Conservation (phyloP, 169 alveolate genomes). For the Perkinsus olseni region DNA sequence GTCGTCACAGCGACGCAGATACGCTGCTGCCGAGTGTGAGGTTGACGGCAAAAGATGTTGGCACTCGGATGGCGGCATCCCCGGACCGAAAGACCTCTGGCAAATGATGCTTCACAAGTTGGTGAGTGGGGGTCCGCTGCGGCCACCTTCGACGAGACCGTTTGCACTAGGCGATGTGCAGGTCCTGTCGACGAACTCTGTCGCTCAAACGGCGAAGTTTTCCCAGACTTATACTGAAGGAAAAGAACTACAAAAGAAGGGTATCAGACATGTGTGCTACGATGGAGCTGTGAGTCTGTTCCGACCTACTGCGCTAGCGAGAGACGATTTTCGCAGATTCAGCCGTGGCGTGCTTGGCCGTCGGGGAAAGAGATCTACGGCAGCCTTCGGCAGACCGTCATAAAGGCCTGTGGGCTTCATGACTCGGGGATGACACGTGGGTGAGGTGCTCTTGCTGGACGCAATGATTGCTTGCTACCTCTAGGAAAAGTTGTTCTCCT, state of each 20-base stretch:
- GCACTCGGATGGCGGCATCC: background rate
- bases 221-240: background rate
- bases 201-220: background rate
- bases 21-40: background rate
- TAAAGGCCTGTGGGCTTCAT: background rate
- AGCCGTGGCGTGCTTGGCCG: background rate
- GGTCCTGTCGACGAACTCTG: background rate
- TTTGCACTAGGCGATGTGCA: background rate
- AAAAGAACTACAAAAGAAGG: background rate
- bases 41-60: background rate
- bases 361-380: background rate
- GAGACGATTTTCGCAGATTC: too few relatives aligned
- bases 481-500: background rate
- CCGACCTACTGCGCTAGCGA: too few relatives aligned
- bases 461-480: background rate
- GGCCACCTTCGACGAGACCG: too few relatives aligned
- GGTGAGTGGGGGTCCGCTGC: too few relatives aligned
- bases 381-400: background rate
- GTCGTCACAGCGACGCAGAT: too few relatives aligned
- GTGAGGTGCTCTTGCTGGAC: background rate
- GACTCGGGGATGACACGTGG: background rate
- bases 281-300: background rate
- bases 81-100: background rate
- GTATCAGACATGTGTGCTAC: background rate
- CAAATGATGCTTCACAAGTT: background rate